Evolutionary conservation across 2,329 filamentous ascomycete species (phyloP).

Genomic region (Volutella citrinella): DNA sequence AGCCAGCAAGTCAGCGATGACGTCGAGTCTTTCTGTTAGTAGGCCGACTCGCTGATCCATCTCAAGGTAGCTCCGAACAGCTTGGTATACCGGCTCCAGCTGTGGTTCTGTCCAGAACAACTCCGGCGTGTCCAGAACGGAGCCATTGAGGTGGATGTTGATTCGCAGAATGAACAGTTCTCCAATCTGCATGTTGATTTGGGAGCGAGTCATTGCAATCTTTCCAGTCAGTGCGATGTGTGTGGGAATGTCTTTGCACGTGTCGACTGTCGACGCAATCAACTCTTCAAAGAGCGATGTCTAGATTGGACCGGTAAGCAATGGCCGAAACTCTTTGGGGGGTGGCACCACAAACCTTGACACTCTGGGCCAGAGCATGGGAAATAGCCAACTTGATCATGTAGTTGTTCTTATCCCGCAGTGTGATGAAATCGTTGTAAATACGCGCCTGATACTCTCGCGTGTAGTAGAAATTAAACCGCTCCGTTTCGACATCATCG

Average conservation of each 20-base stretch:
- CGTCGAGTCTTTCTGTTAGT: constrained; percentile 78
- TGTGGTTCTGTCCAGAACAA: constrained; percentile 98
- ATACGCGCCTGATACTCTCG: constrained; percentile 96
- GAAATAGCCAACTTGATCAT: constrained; percentile 98
- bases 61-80: constrained; percentile 91
- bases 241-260: constrained; percentile 87
- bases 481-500: constrained; percentile 91
- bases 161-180: constrained; percentile 97
- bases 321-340: not conserved
- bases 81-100: constrained; percentile 93
- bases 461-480: constrained; percentile 99
- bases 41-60: constrained; percentile 95
- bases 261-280: constrained; percentile 88
- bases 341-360: constrained; percentile 60
- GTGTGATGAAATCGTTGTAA: constrained; percentile 98
- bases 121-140: constrained; percentile 93
- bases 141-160: constrained; percentile 96
- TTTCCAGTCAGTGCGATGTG: constrained; percentile 92
- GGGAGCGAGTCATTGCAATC: constrained; percentile 78
- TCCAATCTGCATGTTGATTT: constrained; percentile 99
- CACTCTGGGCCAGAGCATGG: constrained; percentile 90
- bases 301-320: too few relatives aligned
- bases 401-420: constrained; percentile 92
- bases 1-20: constrained; percentile 88
- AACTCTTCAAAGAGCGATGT: constrained; percentile 96